Percentiles rank a stretch among this genome's conserved stretches.
Evolutionary conservation across 257 asterid genomes (phyloP).

Genomic region (Nicotiana obtusifolia): DNA sequence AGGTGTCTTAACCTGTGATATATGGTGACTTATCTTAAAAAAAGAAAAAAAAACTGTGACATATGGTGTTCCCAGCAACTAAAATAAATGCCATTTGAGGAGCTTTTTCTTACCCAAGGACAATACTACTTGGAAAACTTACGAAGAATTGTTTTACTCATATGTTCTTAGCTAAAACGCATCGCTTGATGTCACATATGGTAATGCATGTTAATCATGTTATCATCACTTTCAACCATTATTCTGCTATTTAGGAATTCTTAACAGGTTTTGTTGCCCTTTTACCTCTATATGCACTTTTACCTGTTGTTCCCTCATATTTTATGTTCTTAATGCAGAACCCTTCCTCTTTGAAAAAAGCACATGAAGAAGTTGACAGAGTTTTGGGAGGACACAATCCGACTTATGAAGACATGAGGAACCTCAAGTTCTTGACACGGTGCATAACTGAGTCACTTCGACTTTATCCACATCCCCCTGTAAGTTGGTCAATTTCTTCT

Average conservation of each 20-base stretch:
- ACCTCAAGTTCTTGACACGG: conserved; percentile 78
- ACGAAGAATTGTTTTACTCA: not conserved
- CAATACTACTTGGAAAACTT: not conserved
- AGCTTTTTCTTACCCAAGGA: not conserved
- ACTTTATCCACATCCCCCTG: conserved; percentile 96
- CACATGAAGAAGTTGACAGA: conserved; percentile 85
- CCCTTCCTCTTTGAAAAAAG: conserved; percentile 58
- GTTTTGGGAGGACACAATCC: conserved; percentile 78
- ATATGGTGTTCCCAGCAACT: not conserved
- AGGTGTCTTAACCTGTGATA: not conserved
- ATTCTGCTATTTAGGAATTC: not conserved
- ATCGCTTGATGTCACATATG: not conserved
- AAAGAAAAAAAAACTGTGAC: not conserved
- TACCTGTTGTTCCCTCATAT: conserved; percentile 7
- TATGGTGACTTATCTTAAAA: not conserved
- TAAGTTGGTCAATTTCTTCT: conserved; percentile 27
- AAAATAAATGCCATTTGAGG: not conserved
- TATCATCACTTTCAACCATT: not conserved
- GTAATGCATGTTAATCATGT: not conserved
- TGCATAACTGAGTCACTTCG: conserved; percentile 93
- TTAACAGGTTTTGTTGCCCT: not conserved
- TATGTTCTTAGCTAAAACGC: not conserved
- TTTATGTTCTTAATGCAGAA: conserved; percentile 36
- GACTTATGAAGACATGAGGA: conserved; percentile 69
- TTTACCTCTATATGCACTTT: not conserved